Evolutionary conservation across 345 rosid species (phyloP), one percentile per base, ranked within the genome.

Genomic region (Citrus cavaleriei): DNA sequence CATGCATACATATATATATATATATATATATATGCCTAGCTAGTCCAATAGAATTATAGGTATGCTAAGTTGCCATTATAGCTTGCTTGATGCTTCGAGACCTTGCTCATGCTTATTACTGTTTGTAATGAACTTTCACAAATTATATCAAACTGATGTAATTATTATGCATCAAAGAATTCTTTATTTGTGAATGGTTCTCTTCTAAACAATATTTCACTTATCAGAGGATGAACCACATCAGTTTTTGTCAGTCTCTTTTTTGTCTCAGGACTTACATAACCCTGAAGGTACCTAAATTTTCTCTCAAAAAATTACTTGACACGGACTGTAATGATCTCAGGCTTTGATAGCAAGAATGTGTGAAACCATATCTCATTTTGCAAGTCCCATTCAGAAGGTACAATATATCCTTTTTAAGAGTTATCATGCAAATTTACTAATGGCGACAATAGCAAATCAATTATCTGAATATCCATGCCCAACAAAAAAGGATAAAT

Each of bases 11-110:
- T 72, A 7, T 9, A 40, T 38, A 38, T 38, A 37, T 37, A 37
- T 37, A 37, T 37, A 38, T 38, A 38, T 38, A 77, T 38, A 69
- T n/a, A 42, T 72, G 40, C 76, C 54, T 65, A 57, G 77, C 61
- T 21, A 57, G 68, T 32, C 12, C 28, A 66, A 27, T 4, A 27
- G 40, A 75, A 24, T 28, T 21, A 64, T 64, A 51, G 62, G 32
- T 68, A 32, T 35, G 57, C 25, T 68, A 24, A 28, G 24, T 24
- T 24, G 24, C 25, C 13, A 35, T 67, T 67, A 13, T 38, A 54
- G 55, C 35, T 24, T 67, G 24, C 55, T 61, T 28, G 22, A 10
- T 42, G 70, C 46, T n/a, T 25, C 61, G 3, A 4, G 60, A 22
- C 25, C 40, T 73, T 57, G 34, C 16, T 58, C 28, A 60, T 37